Conservation (phyloP, 345 rosid species). For the Gossypium raimondii region DNA sequence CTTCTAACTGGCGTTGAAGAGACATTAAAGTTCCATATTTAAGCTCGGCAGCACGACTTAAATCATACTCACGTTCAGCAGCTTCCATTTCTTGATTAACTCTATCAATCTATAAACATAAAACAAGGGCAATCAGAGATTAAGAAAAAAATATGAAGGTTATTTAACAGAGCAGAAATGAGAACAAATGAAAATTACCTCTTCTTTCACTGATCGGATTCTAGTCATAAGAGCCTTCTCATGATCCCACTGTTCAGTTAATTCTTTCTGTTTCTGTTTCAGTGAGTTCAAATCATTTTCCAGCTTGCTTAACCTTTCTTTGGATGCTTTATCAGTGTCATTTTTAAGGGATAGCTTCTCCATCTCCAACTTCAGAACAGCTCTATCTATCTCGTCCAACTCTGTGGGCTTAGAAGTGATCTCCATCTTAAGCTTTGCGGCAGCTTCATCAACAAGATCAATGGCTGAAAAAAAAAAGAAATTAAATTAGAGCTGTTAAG, state of each 20-base stretch:
- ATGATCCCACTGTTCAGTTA: conserved; percentile 67
- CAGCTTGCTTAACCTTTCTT: conserved; percentile 74
- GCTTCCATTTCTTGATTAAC: conserved; percentile 91
- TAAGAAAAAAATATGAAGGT: background rate
- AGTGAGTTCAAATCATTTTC: conserved; percentile 57
- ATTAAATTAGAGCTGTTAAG: background rate
- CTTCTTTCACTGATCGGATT: conserved; percentile 81
- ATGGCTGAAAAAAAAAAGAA: conserved; percentile 55
- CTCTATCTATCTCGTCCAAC: conserved; percentile 83
- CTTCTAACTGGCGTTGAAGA: conserved; percentile 84
- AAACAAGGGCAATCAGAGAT: conserved; percentile 13
- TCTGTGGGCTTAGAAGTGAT: conserved; percentile 95
- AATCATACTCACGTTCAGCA: conserved; percentile 86
- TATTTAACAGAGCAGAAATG: background rate
- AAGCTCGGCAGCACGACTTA: conserved; percentile 87
- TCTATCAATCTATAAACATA: conserved; percentile 64
- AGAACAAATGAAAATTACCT: conserved; percentile 38
- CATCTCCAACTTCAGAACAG: conserved; percentile 86
- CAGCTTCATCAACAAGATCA: conserved; percentile 96
- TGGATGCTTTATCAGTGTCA: conserved; percentile 80
- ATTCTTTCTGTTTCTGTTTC: conserved; percentile 67
- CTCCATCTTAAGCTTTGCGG: conserved; percentile 96
- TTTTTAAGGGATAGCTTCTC: conserved; percentile 83
- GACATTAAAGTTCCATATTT: conserved; percentile 80
- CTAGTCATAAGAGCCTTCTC: conserved; percentile 71